Evolutionary conservation across 768 basidiomycete genomes (phyloP).

Genomic region (Xerocomellus intermedius): DNA sequence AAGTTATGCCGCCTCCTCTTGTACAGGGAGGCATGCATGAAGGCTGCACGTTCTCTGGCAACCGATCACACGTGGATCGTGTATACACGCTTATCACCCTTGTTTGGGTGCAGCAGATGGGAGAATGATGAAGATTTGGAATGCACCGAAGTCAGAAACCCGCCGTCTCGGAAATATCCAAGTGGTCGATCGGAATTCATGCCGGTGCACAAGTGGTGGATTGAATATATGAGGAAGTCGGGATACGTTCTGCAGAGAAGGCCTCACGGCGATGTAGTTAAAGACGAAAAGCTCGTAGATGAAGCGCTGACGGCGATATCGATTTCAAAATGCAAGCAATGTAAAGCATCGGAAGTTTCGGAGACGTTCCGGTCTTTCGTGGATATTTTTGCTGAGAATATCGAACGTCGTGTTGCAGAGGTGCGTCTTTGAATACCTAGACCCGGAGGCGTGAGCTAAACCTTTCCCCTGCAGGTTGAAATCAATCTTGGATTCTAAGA

Average conservation of each 20-base stretch:
- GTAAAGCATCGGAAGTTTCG: background rate
- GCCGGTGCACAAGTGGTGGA: constrained; percentile 14
- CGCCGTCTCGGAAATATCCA: constrained; percentile 4
- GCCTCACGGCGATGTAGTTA: background rate
- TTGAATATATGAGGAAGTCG: constrained; percentile 15
- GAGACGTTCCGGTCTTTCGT: constrained; percentile 13
- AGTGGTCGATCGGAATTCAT: background rate
- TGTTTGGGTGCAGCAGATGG: background rate
- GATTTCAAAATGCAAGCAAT: constrained; percentile 1
- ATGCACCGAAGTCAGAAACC: background rate
- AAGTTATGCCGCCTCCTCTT: constrained; percentile 2
- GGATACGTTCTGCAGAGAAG: background rate
- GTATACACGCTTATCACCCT: background rate
- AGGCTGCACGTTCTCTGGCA: background rate
- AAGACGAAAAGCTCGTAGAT: background rate
- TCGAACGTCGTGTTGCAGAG: constrained; percentile 7
- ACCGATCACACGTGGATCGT: constrained; percentile 12
- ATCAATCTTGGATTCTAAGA: constrained; percentile 7
- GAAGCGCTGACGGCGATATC: background rate
- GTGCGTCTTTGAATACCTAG: background rate
- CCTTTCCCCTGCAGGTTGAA: constrained; percentile 3
- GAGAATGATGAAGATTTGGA: background rate
- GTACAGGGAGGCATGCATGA: constrained; percentile 8
- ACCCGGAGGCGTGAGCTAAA: background rate
- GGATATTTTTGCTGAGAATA: constrained; percentile 3